These are phyloP conservation scores for Saccharomycopsis malanga DNA, from an alignment of 805 yeast species.

Conservation along the genomic window DNA sequence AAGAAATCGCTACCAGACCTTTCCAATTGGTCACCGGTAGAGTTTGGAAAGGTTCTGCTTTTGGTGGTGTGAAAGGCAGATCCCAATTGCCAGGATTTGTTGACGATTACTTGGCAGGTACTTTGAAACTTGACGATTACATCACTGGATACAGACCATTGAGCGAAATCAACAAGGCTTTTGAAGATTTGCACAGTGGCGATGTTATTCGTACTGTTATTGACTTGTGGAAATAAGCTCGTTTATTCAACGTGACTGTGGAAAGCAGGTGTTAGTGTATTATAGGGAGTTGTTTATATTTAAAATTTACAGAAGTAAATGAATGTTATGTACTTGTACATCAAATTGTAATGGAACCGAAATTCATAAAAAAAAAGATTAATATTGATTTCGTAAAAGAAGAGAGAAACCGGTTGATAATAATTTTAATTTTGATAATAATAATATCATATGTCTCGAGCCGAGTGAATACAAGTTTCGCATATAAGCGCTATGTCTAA, in stretches of 20 bases:
- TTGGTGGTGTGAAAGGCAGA: slow-evolving; percentile 98
- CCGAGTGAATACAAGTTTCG: too few species aligned
- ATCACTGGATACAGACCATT: slow-evolving; percentile 84
- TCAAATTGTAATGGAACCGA: too few species aligned
- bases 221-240: slow-evolving; percentile 30
- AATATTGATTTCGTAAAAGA: too few species aligned
- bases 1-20: slow-evolving; percentile 94
- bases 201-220: slow-evolving; percentile 90
- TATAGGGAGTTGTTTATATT: background rate
- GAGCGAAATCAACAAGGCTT: slow-evolving; percentile 76
- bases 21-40: slow-evolving; percentile 99
- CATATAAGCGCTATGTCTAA: too few species aligned
- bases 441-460: too few species aligned
- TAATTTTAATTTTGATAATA: too few species aligned
- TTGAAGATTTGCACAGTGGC: slow-evolving; percentile 92
- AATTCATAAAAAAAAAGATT: too few species aligned
- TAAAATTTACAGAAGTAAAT: too few species aligned
- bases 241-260: too few species aligned
- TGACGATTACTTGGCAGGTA: slow-evolving; percentile 74
- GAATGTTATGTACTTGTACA: too few species aligned
- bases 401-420: too few species aligned
- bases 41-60: slow-evolving; percentile 99
- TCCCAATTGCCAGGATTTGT: slow-evolving; percentile 88
- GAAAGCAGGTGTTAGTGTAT: background rate
- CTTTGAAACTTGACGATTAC: slow-evolving; percentile 86